Evolutionary conservation across 345 rosid species (phyloP).

Genomic region (Odontarrhena argentea): DNA sequence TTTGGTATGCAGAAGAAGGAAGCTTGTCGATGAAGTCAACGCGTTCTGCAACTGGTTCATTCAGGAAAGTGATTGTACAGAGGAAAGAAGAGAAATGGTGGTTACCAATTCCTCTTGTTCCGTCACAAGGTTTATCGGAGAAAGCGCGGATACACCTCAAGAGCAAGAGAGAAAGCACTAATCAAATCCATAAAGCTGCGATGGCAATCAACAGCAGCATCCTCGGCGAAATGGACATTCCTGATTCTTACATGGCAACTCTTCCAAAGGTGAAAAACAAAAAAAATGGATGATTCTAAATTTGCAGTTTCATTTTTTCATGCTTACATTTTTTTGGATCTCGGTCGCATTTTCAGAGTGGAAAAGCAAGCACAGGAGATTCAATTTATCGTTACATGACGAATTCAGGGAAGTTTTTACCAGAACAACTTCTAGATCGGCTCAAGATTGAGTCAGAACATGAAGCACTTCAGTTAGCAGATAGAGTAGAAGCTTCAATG

Average conservation of each 20-base stretch:
- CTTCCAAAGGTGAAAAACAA: constrained; percentile 68
- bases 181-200: constrained; percentile 92
- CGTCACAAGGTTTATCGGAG: constrained; percentile 70
- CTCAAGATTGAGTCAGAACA: constrained; percentile 75
- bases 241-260: constrained; percentile 65
- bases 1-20: constrained; percentile 91
- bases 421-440: constrained; percentile 61
- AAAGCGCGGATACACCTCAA: constrained; percentile 62
- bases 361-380: constrained; percentile 80
- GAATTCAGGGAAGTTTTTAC: constrained; percentile 58
- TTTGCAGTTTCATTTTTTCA: not conserved
- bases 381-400: constrained; percentile 61
- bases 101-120: constrained; percentile 84
- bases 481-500: constrained; percentile 82
- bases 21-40: constrained; percentile 64
- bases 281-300: not conserved
- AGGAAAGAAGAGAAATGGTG: constrained; percentile 95
- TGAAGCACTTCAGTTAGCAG: constrained; percentile 84
- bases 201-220: constrained; percentile 82
- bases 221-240: constrained; percentile 84
- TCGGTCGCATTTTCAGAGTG: constrained; percentile 49
- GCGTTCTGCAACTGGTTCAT: constrained; percentile 56
- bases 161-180: constrained; percentile 65
- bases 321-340: not conserved
- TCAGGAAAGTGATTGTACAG: constrained; percentile 63